These are phyloP conservation scores for Phoma sp. DNA, from an alignment of 2,329 filamentous ascomycete genomes.

Conservation along the genomic window DNA sequence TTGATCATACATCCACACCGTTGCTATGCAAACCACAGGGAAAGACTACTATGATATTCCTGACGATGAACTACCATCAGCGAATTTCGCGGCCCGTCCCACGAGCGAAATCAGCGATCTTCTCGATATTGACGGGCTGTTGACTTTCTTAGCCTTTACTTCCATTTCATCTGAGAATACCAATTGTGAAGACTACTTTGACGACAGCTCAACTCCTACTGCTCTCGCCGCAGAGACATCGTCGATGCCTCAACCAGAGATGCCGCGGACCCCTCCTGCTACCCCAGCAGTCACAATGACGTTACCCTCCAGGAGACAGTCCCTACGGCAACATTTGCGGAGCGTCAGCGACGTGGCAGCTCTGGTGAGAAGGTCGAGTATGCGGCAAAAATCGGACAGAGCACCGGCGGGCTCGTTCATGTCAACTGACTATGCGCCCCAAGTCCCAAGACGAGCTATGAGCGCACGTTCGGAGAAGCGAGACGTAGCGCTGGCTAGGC, in stretches of 20 bases:
- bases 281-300: conserved; percentile 15
- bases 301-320: conserved; percentile 8
- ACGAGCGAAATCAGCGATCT: conserved; percentile 33
- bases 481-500: conserved; percentile 4
- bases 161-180: conserved; percentile 3
- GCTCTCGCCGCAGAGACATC: conserved; percentile 5
- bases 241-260: conserved; percentile 6
- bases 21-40: conserved; percentile 16
- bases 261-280: conserved; percentile 9
- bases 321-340: neutral
- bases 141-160: conserved; percentile 15
- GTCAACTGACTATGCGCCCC: conserved; percentile 15
- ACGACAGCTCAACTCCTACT: conserved; percentile 15
- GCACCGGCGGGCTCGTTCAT: conserved; percentile 26
- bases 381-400: conserved; percentile 27
- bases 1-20: neutral
- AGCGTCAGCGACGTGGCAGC: conserved; percentile 17
- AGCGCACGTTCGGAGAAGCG: conserved; percentile 28
- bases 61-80: conserved; percentile 25
- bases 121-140: conserved; percentile 14
- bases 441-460: conserved; percentile 35
- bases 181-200: conserved; percentile 20
- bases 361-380: conserved; percentile 15
- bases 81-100: conserved; percentile 33
- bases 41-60: conserved; percentile 33